phyloP scores from a whole-genome alignment of 331 rosid species.

The Pyracantha coccinea region DNA sequence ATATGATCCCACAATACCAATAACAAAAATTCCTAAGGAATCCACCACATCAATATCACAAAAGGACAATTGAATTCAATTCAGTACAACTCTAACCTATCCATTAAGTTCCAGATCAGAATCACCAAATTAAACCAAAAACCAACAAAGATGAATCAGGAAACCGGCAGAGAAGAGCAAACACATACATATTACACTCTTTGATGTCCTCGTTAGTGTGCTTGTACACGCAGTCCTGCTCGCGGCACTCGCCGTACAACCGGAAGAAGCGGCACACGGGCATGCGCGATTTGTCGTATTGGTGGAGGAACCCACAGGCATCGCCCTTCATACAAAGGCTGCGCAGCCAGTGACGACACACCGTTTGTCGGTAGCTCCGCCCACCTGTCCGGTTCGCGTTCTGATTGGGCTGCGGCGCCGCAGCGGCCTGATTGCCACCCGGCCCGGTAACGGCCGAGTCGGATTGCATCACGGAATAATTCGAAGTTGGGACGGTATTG shows the following conservation, averaged over 20 bases:
- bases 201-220: conserved; percentile 97
- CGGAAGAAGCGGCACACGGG: conserved; percentile 94
- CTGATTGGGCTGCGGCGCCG: conserved; percentile 16
- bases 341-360: conserved; percentile 97
- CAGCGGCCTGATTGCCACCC: conserved; percentile 3
- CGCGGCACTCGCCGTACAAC: conserved; percentile 91
- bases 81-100: background rate
- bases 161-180: background rate
- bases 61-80: background rate
- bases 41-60: background rate
- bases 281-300: conserved; percentile 95
- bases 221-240: conserved; percentile 96
- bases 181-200: conserved; percentile 88
- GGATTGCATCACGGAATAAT: background rate
- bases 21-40: background rate
- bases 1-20: background rate
- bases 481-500: conserved; percentile 26
- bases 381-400: conserved; percentile 35
- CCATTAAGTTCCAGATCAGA: background rate
- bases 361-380: conserved; percentile 95
- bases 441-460: conserved; percentile 13
- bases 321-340: conserved; percentile 98
- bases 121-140: background rate
- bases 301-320: conserved; percentile 96
- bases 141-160: background rate